Conservation (phyloP, 179 eudicot genomes). For the Patellifolia procumbens region DNA sequence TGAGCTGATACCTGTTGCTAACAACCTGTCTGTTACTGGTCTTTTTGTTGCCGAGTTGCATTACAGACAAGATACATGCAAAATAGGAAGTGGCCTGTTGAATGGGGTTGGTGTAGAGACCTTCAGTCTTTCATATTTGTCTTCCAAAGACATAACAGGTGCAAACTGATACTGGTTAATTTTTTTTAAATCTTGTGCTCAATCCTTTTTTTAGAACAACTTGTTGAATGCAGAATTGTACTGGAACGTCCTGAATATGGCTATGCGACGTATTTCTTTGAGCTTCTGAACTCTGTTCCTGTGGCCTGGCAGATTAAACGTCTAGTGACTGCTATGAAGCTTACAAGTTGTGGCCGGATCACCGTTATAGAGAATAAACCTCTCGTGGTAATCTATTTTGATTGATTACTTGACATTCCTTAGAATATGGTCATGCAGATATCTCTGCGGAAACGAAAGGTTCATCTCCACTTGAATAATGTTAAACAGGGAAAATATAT, state of each 20-base stretch:
- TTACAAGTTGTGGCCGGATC: constrained; percentile 73
- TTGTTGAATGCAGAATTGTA: constrained; percentile 72
- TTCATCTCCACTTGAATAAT: neutral
- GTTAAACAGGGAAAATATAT: neutral
- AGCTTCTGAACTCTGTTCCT: constrained; percentile 60
- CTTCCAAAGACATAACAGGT: constrained; percentile 92
- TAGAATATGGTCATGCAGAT: neutral
- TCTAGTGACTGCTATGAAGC: constrained; percentile 88
- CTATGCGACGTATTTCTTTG: constrained; percentile 95
- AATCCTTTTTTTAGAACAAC: neutral
- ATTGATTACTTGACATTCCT: neutral
- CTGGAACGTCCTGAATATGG: constrained; percentile 99
- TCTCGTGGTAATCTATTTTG: constrained; percentile 53
- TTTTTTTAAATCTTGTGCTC: constrained; percentile 2
- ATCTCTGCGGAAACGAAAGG: neutral
- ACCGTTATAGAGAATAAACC: constrained; percentile 78
- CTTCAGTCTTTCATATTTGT: constrained; percentile 95
- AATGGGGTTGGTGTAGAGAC: constrained; percentile 99
- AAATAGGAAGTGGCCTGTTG: constrained; percentile 89
- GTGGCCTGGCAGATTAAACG: constrained; percentile 90
- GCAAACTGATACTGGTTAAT: neutral
- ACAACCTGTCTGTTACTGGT: neutral
- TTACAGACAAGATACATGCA: constrained; percentile 72
- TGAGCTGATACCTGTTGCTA: neutral
- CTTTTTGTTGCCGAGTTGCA: constrained; percentile 10